Percentiles rank a stretch among this genome's conserved stretches.
Conservation (phyloP, 2,329 filamentous ascomycete genomes). For the Immersiporthe knoxdaviesiana region DNA sequence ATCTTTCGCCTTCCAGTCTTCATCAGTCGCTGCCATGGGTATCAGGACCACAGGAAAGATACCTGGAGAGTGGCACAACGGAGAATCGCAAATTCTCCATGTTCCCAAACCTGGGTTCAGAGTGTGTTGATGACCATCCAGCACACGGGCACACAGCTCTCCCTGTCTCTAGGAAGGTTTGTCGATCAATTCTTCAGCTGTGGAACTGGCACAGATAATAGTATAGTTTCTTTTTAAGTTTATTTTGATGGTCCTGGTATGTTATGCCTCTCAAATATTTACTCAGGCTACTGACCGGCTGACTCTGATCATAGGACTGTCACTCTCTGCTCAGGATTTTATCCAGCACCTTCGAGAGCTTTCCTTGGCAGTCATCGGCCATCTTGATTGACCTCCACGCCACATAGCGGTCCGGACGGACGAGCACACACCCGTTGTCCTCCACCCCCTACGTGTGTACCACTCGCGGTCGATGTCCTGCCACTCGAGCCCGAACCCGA, state of each 20-base stretch:
- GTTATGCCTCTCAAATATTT: background rate
- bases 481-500: slow-evolving; percentile 56
- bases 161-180: background rate
- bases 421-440: slow-evolving; percentile 55
- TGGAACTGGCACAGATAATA: background rate
- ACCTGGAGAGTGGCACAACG: too few relatives aligned
- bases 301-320: too few relatives aligned
- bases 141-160: too few relatives aligned
- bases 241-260: background rate
- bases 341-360: slow-evolving; percentile 28
- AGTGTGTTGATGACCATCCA: too few relatives aligned
- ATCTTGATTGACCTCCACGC: slow-evolving; percentile 45
- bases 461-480: slow-evolving; percentile 59
- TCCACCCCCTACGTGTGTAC: slow-evolving; percentile 50
- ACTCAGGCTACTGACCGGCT: background rate
- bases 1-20: background rate
- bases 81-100: too few relatives aligned
- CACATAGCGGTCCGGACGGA: slow-evolving; percentile 56
- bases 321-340: slow-evolving; percentile 18
- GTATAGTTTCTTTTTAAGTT: background rate
- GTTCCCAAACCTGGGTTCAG: too few relatives aligned
- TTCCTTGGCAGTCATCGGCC: slow-evolving; percentile 22
- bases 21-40: background rate
- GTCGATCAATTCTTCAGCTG: background rate
- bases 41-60: background rate